Conservation (phyloP, 2,329 filamentous ascomycete species). For the Rhytidhysteron rufulum region DNA sequence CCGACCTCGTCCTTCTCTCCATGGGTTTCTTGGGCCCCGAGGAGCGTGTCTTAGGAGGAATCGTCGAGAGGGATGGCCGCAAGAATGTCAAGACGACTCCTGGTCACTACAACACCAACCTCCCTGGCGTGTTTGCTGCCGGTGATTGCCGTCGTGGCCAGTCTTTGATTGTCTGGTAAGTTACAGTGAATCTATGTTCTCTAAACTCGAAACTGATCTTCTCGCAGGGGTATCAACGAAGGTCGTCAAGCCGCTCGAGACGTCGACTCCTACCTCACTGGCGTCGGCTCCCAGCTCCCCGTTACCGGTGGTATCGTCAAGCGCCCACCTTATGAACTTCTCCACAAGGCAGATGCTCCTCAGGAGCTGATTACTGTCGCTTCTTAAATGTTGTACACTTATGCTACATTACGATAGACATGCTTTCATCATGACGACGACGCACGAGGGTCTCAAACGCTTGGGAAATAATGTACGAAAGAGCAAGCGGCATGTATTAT, state of each 20-base stretch:
- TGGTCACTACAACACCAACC: constrained; percentile 83
- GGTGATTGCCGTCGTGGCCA: constrained; percentile 94
- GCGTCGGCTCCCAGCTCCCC: constrained; percentile 70
- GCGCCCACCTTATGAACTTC: constrained; percentile 69
- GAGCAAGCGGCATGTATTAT: background rate
- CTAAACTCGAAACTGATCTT: constrained; percentile 30
- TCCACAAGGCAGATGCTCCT: constrained; percentile 42
- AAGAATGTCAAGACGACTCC: constrained; percentile 95
- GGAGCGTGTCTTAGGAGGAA: constrained; percentile 78
- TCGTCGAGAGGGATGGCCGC: constrained; percentile 83
- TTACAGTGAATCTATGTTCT: constrained; percentile 15
- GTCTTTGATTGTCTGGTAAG: constrained; percentile 91
- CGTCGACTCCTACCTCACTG: constrained; percentile 82
- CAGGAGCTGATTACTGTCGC: constrained; percentile 37
- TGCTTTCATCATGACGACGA: background rate
- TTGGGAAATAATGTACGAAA: too few relatives aligned
- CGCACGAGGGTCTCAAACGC: background rate
- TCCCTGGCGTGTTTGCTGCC: constrained; percentile 86
- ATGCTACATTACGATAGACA: background rate
- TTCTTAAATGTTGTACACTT: constrained; percentile 16
- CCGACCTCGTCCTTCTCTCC: constrained; percentile 87
- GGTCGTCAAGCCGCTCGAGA: constrained; percentile 89
- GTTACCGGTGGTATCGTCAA: constrained; percentile 92
- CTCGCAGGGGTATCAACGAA: constrained; percentile 84
- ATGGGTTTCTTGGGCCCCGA: constrained; percentile 98